Conservation (phyloP, 768 basidiomycete species). For the Tephrocybe sp. region DNA sequence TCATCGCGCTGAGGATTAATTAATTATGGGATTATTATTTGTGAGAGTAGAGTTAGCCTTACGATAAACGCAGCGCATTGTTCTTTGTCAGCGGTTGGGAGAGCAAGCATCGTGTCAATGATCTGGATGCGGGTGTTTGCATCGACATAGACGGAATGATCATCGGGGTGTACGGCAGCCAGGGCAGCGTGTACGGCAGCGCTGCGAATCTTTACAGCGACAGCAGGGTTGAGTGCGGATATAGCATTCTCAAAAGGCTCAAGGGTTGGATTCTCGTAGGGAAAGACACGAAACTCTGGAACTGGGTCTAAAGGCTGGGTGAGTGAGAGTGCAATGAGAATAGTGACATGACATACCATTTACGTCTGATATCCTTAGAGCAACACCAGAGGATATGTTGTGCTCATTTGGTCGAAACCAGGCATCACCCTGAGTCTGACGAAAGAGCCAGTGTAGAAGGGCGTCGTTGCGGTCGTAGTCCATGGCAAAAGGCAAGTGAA, state of each 20-base stretch:
- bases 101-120: slow-evolving; percentile 71
- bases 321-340: background rate
- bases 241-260: slow-evolving; percentile 77
- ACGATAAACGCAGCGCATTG: slow-evolving; percentile 88
- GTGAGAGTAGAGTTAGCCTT: slow-evolving; percentile 22
- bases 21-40: background rate
- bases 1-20: slow-evolving; percentile 61
- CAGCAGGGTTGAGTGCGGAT: slow-evolving; percentile 70
- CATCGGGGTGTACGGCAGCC: slow-evolving; percentile 53
- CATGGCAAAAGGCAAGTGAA: slow-evolving; percentile 26
- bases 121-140: slow-evolving; percentile 84
- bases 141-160: slow-evolving; percentile 66
- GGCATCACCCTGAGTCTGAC: slow-evolving; percentile 75
- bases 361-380: slow-evolving; percentile 43
- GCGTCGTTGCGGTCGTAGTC: slow-evolving; percentile 84
- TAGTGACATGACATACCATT: slow-evolving; percentile 35
- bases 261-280: slow-evolving; percentile 71
- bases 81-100: slow-evolving; percentile 81
- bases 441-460: slow-evolving; percentile 77
- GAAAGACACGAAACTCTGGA: slow-evolving; percentile 73
- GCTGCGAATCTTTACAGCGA: slow-evolving; percentile 76
- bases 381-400: slow-evolving; percentile 71
- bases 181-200: slow-evolving; percentile 81
- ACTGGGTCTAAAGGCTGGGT: slow-evolving; percentile 12
- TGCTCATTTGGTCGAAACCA: slow-evolving; percentile 83